Base-by-base conservation (phyloP, 2,329 filamentous ascomycete genomes). In the Zelopaecilomyces penicillatus region DNA sequence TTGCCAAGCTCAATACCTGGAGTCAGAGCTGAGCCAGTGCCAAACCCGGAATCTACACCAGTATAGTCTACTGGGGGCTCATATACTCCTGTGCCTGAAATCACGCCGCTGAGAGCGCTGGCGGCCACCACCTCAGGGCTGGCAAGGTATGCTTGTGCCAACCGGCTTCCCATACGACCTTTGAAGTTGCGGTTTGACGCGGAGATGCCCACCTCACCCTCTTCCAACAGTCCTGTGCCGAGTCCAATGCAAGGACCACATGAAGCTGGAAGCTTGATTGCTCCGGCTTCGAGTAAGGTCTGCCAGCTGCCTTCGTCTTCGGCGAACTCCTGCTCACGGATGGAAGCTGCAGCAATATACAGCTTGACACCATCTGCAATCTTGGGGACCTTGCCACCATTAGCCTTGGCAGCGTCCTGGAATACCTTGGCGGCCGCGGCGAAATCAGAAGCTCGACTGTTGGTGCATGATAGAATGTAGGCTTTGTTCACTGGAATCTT, bases 51-150 rank as follows among this genome's bases (percentile, higher is more conserved):
- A 43, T 76, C 67, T 32, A 81, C 78, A 40, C 76, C 80, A 19
- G 30, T 8, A 6, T 30, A 39, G 37, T 30, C 29, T 43, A 82
- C 78, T 0, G 87, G 85, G 57, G 76, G 75, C 62, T 87, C 62
- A 60, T 94, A 96, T 74, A 76, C 82, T 27, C 85, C 87, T 1
- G 91, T 86, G 0, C 89, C 85, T 7, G 80, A 70, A 32, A 90
- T 88, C 49, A 75, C 75, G 9, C 86, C 86, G 11, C 71, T 57
- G 0, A 96, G 67, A 3, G 91, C 91, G 56, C 87, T 94, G 6
- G 93, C 90, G 4, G 91, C 91, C 1, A 97, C 91, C 3, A 95
- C 83, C 58, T 96, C 90, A 1, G 93, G 90, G 52, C 85, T 91
- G 5, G 83, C 85, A 1, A 96, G 80, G 61, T 95, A 96, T 0